Conservation (phyloP, 2,329 filamentous ascomycete species). For the Teratosphaeria gauchensis region DNA sequence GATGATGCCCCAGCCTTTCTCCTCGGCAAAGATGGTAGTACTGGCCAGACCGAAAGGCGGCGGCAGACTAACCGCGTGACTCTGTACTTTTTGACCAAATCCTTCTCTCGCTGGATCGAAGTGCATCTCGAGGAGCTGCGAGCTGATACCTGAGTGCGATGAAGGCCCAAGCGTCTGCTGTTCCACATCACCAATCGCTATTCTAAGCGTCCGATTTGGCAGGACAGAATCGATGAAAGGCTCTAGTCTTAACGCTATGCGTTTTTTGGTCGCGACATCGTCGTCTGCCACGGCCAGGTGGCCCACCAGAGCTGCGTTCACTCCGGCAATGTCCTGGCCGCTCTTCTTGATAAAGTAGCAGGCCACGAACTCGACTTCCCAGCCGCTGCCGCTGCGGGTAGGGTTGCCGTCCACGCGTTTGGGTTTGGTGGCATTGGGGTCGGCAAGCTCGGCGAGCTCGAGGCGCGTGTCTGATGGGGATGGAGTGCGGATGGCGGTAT, state of each 20-base stretch:
- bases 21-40: constrained; percentile 64
- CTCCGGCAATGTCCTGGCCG: constrained; percentile 55
- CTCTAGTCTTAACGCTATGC: constrained; percentile 57
- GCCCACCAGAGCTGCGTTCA: constrained; percentile 61
- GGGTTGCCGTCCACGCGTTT: constrained; percentile 1
- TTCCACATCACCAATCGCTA: constrained; percentile 44
- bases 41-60: constrained; percentile 39
- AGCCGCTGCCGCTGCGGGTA: constrained; percentile 31
- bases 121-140: constrained; percentile 20
- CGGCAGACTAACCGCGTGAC: constrained; percentile 24
- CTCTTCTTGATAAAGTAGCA: constrained; percentile 69
- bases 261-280: constrained; percentile 46
- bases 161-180: constrained; percentile 26
- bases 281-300: constrained; percentile 52
- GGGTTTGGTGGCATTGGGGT: constrained; percentile 13
- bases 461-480: constrained; percentile 14
- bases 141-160: constrained; percentile 24
- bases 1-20: constrained; percentile 74
- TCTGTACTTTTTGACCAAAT: constrained; percentile 6
- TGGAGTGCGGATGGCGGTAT: constrained; percentile 60
- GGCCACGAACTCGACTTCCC: constrained; percentile 75
- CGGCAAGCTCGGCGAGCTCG: constrained; percentile 11
- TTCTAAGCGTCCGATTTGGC: constrained; percentile 58
- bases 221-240: constrained; percentile 72
- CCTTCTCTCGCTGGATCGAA: constrained; percentile 9